phyloP scores from a whole-genome alignment of 768 basidiomycete species.

The Rhizopogon rudus region DNA sequence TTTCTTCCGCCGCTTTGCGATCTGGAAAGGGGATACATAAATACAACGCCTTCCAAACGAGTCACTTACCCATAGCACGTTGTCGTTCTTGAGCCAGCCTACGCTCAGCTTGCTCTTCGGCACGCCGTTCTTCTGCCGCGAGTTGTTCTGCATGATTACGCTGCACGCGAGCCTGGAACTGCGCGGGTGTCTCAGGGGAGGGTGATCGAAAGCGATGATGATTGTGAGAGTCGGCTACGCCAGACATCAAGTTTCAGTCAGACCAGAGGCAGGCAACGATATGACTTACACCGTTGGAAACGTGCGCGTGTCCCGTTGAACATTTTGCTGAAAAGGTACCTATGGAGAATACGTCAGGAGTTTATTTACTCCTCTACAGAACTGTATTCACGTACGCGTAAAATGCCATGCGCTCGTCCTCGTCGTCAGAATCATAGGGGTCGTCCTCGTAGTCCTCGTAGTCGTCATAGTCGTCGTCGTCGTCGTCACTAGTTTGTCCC shows the following conservation, averaged over 20 bases:
- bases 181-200: conserved; percentile 42
- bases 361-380: neutral
- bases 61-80: conserved; percentile 45
- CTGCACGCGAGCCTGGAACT: conserved; percentile 48
- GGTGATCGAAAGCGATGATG: conserved; percentile 8
- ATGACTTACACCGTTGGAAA: conserved; percentile 25
- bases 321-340: conserved; percentile 46
- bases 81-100: conserved; percentile 40
- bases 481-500: conserved; percentile 25
- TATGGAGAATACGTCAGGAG: conserved; percentile 17
- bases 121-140: conserved; percentile 48
- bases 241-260: conserved; percentile 6
- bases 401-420: conserved; percentile 31
- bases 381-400: conserved; percentile 36
- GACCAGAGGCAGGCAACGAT: neutral
- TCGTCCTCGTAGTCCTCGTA: conserved; percentile 29
- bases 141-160: conserved; percentile 48
- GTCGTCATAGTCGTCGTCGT: conserved; percentile 32
- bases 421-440: conserved; percentile 25
- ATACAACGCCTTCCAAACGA: conserved; percentile 9
- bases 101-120: conserved; percentile 42
- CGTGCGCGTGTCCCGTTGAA: conserved; percentile 30
- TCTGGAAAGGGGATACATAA: conserved; percentile 29
- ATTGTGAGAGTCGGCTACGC: conserved; percentile 17
- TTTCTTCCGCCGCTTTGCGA: conserved; percentile 49